These are phyloP conservation scores for Trichoderma brevicompactum DNA, from an alignment of 2,329 filamentous ascomycete species.

Conservation along the genomic window DNA sequence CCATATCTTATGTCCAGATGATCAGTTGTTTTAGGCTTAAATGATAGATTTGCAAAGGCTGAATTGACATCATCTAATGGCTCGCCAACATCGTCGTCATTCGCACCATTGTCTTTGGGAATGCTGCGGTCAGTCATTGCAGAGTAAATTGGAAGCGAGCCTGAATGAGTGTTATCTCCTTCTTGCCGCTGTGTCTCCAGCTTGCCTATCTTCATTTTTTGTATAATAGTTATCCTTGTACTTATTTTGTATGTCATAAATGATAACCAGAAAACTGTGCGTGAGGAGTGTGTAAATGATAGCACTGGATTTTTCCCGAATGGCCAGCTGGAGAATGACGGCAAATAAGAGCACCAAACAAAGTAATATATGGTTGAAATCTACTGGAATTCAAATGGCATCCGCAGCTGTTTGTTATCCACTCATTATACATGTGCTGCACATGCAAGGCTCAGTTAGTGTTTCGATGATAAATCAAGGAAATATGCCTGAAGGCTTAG, in stretches of 20 bases:
- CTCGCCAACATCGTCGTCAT: not conserved
- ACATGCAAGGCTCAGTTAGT: not conserved
- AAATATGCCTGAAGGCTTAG: too few relatives aligned
- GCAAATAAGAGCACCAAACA: not conserved
- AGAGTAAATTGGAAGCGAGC: not conserved
- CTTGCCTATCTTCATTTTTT: constrained; percentile 1
- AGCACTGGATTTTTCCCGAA: not conserved
- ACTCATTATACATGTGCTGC: not conserved
- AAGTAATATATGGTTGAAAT: not conserved
- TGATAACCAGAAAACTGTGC: not conserved
- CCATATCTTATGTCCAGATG: not conserved
- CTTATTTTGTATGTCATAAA: not conserved
- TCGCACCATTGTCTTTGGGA: not conserved
- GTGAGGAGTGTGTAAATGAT: too few relatives aligned
- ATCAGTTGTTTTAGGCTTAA: not conserved
- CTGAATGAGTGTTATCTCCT: not conserved
- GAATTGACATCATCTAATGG: not conserved
- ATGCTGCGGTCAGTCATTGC: not conserved
- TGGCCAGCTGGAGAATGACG: not conserved
- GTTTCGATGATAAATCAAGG: not conserved
- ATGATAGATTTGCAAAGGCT: not conserved
- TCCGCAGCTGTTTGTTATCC: not conserved
- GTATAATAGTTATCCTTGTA: too few relatives aligned
- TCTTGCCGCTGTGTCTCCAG: not conserved
- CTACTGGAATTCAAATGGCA: not conserved